phyloP scores from a whole-genome alignment of 805 yeast species.

The Yarrowia sp. region DNA sequence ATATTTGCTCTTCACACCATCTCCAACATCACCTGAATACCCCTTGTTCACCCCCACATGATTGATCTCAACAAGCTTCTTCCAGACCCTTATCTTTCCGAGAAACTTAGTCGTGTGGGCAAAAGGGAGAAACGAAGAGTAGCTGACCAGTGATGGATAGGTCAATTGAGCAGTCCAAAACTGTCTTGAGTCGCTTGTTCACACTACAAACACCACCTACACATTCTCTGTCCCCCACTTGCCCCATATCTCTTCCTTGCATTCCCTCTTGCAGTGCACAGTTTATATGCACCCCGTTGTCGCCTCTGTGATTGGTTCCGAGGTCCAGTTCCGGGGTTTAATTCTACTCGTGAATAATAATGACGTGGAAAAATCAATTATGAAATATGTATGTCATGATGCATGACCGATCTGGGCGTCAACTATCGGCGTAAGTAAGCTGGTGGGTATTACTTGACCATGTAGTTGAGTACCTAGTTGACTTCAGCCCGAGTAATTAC shows the following conservation, averaged over 20 bases:
- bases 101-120: conserved; percentile 8
- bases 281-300: neutral
- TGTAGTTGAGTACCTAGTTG: too few species aligned
- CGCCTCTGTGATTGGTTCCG: conserved; percentile 19
- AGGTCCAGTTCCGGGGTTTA: neutral
- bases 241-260: conserved; percentile 4
- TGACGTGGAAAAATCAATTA: neutral
- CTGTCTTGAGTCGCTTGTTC: too few species aligned
- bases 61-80: conserved; percentile 32
- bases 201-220: neutral
- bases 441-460: too few species aligned
- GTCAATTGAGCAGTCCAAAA: neutral
- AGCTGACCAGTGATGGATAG: neutral
- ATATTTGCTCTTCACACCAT: neutral
- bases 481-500: too few species aligned
- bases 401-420: too few species aligned
- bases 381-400: neutral
- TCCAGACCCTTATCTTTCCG: conserved; percentile 22
- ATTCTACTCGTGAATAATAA: neutral
- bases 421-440: too few species aligned
- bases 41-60: conserved; percentile 22
- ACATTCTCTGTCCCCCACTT: neutral
- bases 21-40: neutral
- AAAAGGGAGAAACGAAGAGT: too few species aligned
- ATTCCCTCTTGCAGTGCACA: conserved; percentile 11